Evolutionary conservation across 768 basidiomycete species (phyloP).

Genomic region (Peribolospora kevripleyi): DNA sequence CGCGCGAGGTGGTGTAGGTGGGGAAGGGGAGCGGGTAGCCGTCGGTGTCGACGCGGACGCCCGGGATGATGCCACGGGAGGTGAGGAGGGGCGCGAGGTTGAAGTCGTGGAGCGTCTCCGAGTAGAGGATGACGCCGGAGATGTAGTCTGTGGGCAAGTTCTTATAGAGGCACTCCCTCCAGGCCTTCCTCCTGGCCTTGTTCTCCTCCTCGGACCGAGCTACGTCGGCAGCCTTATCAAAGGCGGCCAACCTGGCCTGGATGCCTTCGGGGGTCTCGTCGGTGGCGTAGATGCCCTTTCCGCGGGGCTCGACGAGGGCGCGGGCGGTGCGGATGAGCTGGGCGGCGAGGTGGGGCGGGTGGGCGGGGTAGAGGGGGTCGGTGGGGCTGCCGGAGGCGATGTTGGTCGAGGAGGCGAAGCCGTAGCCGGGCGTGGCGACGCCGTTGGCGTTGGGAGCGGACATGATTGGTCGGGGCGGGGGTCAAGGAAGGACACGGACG

Average conservation of each 20-base stretch:
- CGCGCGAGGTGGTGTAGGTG: too few species aligned
- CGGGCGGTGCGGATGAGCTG: constrained; percentile 26
- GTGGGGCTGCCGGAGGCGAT: neutral
- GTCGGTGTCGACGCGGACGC: constrained; percentile 31
- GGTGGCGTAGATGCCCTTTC: constrained; percentile 33
- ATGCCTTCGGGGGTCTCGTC: constrained; percentile 30
- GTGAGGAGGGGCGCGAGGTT: constrained; percentile 26
- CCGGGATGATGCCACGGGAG: constrained; percentile 27
- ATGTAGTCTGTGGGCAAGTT: constrained; percentile 22
- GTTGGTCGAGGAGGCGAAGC: constrained; percentile 15
- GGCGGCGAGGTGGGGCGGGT: constrained; percentile 23
- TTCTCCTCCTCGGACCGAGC: constrained; percentile 21
- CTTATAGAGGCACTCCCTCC: constrained; percentile 26
- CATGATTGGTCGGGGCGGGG: constrained; percentile 9
- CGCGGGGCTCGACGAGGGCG: constrained; percentile 27
- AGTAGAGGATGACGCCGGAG: constrained; percentile 31
- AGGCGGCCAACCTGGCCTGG: constrained; percentile 22
- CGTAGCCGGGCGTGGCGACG: constrained; percentile 15
- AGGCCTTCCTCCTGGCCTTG: constrained; percentile 23
- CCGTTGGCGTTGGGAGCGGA: neutral
- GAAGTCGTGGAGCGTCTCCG: constrained; percentile 30
- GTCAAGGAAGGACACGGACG: too few species aligned
- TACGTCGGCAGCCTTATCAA: constrained; percentile 17
- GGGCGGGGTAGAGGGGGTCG: constrained; percentile 21
- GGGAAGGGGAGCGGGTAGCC: constrained; percentile 24